These are phyloP conservation scores for Salvia sclarea DNA, from an alignment of 305 asterid species.

Conservation along the genomic window DNA sequence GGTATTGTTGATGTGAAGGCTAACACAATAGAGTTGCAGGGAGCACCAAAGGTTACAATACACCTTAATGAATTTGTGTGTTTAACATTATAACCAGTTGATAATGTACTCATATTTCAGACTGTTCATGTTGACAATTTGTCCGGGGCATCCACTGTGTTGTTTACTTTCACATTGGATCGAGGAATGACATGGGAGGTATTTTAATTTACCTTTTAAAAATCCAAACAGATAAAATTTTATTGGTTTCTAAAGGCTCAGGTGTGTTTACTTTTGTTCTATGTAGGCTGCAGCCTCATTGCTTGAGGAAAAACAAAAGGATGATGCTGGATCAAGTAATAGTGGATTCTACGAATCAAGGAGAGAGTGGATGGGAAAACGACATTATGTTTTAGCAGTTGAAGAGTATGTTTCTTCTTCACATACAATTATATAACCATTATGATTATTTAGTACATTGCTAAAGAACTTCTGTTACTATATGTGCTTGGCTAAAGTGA, in stretches of 20 bases:
- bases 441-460: not conserved
- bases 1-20: slow-evolving; percentile 95
- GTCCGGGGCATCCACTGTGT: slow-evolving; percentile 92
- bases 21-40: slow-evolving; percentile 68
- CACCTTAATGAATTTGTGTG: slow-evolving; percentile 33
- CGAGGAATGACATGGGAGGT: slow-evolving; percentile 99
- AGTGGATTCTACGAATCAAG: slow-evolving; percentile 87
- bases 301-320: slow-evolving; percentile 84
- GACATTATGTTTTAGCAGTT: slow-evolving; percentile 75
- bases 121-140: slow-evolving; percentile 86
- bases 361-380: slow-evolving; percentile 98
- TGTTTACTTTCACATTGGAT: slow-evolving; percentile 86
- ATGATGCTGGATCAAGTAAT: slow-evolving; percentile 57
- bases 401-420: slow-evolving; percentile 62
- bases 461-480: slow-evolving; percentile 8
- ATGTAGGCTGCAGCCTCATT: slow-evolving; percentile 74
- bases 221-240: not conserved
- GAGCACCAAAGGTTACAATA: slow-evolving; percentile 73
- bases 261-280: slow-evolving; percentile 23
- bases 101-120: slow-evolving; percentile 56
- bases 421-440: slow-evolving; percentile 13
- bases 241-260: slow-evolving; percentile 14
- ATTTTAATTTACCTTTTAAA: slow-evolving; percentile 15
- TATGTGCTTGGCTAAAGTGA: slow-evolving; percentile 9
- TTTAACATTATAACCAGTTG: slow-evolving; percentile 30